Evolutionary conservation across 192 early-diverging fungal species (phyloP).

Genomic region (Powellomyces hirtus): DNA sequence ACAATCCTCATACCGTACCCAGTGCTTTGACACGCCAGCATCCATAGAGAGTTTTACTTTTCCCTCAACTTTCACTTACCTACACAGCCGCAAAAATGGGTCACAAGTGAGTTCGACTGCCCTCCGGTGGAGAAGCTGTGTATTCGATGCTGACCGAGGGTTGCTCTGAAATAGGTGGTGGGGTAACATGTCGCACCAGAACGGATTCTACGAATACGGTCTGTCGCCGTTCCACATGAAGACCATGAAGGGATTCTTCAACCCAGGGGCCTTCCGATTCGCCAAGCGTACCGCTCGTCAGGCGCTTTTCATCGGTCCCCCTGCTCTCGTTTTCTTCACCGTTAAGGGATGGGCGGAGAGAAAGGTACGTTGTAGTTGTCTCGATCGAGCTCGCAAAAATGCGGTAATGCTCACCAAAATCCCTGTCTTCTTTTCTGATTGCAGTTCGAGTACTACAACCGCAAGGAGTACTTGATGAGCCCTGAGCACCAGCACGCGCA

Average conservation of each 20-base stretch:
- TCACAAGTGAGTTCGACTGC: neutral
- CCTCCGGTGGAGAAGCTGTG: neutral
- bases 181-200: constrained; percentile 34
- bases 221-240: constrained; percentile 50
- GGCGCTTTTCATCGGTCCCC: constrained; percentile 43
- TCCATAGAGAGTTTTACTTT: neutral
- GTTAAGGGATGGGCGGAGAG: constrained; percentile 41
- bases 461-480: constrained; percentile 37
- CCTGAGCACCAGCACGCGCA: constrained; percentile 19
- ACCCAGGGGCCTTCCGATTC: constrained; percentile 38
- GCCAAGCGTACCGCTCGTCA: constrained; percentile 29
- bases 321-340: constrained; percentile 41
- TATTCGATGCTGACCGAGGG: neutral
- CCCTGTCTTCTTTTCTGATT: neutral
- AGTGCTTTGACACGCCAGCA: no score
- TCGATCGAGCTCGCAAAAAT: neutral
- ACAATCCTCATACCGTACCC: neutral
- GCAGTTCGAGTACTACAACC: constrained; percentile 45
- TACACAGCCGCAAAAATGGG: neutral
- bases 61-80: neutral
- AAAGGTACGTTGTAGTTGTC: constrained; percentile 27
- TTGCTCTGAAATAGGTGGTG: constrained; percentile 25
- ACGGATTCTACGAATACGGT: constrained; percentile 50
- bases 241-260: constrained; percentile 50
- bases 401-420: neutral